Base-by-base conservation (phyloP, 257 asterid species). In the Paraleonurus japonicus region DNA sequence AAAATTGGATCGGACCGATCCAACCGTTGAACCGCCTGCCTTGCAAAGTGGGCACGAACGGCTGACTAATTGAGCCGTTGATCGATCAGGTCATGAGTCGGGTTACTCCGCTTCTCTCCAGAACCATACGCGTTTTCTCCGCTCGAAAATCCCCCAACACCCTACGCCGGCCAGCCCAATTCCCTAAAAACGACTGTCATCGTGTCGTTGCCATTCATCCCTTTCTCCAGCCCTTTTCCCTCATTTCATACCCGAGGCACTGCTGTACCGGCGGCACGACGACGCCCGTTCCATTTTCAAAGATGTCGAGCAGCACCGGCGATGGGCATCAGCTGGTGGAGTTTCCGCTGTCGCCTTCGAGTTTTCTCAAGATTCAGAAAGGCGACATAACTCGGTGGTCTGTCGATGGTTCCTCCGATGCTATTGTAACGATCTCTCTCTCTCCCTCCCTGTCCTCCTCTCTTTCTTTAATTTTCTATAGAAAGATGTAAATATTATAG, bases 311-410 rank as follows among this genome's bases (percentile, higher is more conserved):
- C 75, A 82, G 84, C 72, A 78, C 82, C 54, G 75, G 35, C 5
- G 76, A 65, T 47, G 66, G 72, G 5, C 13, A 35, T 60, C 66
- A 63, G 62, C 63, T 20, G 58, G 82, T 65, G 53, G 85, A 70
- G 80, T 80, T 87, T 73, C 84, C 67, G 67, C 71, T 92, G 12
- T 82, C 96, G 26, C 81, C 88, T 65, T 73, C 90, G 68, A 80
- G 81, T 65, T 61, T 76, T 67, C 78, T 95, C 45, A 86, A 83
- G 81, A 89, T 95, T 75, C 92, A 76, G 76, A 87, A 79, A 69
- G 98, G 96, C 2, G 99, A 92, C 79, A 90, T 95, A 76, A 92
- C 99, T 37, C 80, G 48, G 43, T 95, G 98, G 99, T 83, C 89
- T 16, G 78, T 89, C 57, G 94, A 95, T 53, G 92, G 97, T 74